Evolutionary conservation across 139 green algal species (phyloP).

Genomic region (Chlorella sp.): DNA sequence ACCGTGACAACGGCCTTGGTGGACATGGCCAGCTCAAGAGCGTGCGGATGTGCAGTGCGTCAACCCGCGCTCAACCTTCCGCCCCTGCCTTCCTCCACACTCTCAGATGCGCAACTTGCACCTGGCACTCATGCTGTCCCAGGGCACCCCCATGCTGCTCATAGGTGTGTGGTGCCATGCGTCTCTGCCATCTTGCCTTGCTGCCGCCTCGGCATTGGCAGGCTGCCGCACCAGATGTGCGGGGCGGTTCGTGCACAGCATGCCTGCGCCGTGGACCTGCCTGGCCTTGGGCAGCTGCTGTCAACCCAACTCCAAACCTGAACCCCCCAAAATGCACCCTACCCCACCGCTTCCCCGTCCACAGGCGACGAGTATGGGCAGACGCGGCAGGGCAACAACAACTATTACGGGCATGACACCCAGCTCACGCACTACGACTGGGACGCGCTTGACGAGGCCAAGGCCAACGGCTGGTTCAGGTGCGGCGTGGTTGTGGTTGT

Average conservation of each 20-base stretch:
- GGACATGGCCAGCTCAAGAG: no score
- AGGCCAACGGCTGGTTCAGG: constrained; percentile 51
- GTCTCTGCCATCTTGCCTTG: no score
- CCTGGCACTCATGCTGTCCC: constrained; percentile 87
- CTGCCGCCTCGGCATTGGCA: no score
- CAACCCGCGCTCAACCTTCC: neutral
- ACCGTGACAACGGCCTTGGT: no score
- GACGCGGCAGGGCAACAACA: constrained; percentile 96
- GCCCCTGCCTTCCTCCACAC: neutral
- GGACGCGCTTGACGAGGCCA: constrained; percentile 59
- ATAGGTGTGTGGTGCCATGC: neutral
- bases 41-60: no score
- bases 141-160: constrained; percentile 97
- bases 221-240: no score
- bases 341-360: neutral
- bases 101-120: constrained; percentile 96
- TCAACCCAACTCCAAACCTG: no score
- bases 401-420: constrained; percentile 98
- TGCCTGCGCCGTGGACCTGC: no score
- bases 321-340: neutral
- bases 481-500: neutral
- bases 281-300: no score
- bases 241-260: no score
- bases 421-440: constrained; percentile 85
- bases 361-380: constrained; percentile 91